Base-by-base conservation (phyloP, 352 stramenopile species). In the Pythium angustatum region DNA sequence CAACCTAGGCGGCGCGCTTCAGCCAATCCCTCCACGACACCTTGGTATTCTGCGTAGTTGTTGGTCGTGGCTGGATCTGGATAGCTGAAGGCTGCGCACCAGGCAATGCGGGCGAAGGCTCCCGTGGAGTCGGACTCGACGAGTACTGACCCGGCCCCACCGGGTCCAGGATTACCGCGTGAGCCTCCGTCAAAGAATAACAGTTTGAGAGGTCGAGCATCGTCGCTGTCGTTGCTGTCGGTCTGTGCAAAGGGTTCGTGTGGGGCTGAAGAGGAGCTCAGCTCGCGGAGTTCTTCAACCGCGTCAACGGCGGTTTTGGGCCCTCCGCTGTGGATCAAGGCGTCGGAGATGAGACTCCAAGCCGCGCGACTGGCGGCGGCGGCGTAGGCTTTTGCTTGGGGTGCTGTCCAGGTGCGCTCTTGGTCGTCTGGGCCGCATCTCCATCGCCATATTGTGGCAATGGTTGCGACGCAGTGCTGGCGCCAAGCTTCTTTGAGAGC, bases 41-140 rank as follows among this genome's bases (percentile, higher is more conserved):
- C 12, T 15, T 26, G 27, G 49, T 56, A 56, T 56, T 56, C 49
- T n/a, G 49, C 49, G 12, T 40, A 41, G 30, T 56, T 56, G n/a
- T 41, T 56, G 27, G 49, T 56, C 49, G 49, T 56, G 27, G 17
- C 5, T 9, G 28, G 28, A n/a, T 56, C 49, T 41, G 24, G 30
- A 22, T 56, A 56, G 24, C 7, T 21, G 26, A 56, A 56, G 24
- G 49, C 27, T n/a, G 49, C 49, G n/a, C 49, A 56, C 49, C 49
- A 56, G 6, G 17, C 49, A 19, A 56, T 56, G 24, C 11, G 12
- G 11, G 49, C 27, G 27, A 27, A 14, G 5, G 28, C 28, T 12
- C 30, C 49, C 4, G 49, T 56, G 17, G 24, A 5, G 28, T 56
- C 49, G 7, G 17, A 26, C 5, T 38, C 27, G 9, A 56, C 30